Conservation (phyloP, 306 rosid genomes). For the Gillenia trifoliata region DNA sequence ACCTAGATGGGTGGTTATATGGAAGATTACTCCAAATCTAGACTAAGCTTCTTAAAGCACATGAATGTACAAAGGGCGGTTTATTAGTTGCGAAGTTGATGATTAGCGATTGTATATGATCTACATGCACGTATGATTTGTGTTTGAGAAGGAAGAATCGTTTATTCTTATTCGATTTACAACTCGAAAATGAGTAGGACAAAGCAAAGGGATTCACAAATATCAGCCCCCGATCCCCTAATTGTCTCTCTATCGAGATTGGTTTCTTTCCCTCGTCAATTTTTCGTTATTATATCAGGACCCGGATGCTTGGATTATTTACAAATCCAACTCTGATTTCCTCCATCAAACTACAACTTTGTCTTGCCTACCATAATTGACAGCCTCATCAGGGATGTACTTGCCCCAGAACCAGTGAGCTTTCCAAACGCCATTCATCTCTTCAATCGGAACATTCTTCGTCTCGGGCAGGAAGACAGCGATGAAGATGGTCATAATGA, state of each 20-base stretch:
- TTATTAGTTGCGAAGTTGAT: not conserved
- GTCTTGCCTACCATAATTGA: not conserved
- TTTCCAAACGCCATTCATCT: constrained; percentile 51
- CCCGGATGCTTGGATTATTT: not conserved
- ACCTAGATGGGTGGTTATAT: not conserved
- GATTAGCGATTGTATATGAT: not conserved
- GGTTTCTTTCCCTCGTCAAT: not conserved
- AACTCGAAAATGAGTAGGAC: not conserved
- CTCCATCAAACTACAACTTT: not conserved
- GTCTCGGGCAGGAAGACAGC: constrained; percentile 57
- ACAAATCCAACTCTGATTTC: not conserved
- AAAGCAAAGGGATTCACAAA: not conserved
- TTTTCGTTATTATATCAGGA: not conserved
- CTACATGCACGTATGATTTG: not conserved
- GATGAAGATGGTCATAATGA: constrained; percentile 53
- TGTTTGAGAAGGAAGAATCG: not conserved
- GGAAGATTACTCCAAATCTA: not conserved
- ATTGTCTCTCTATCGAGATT: not conserved
- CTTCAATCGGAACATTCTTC: constrained; percentile 70
- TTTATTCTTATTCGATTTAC: not conserved
- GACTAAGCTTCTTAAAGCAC: not conserved
- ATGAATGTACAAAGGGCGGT: not conserved
- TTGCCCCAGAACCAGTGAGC: constrained; percentile 50
- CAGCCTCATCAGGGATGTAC: constrained; percentile 1
- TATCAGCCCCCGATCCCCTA: too few relatives aligned